phyloP scores from a whole-genome alignment of 441 rosid genomes.

The Breynia disticha region DNA sequence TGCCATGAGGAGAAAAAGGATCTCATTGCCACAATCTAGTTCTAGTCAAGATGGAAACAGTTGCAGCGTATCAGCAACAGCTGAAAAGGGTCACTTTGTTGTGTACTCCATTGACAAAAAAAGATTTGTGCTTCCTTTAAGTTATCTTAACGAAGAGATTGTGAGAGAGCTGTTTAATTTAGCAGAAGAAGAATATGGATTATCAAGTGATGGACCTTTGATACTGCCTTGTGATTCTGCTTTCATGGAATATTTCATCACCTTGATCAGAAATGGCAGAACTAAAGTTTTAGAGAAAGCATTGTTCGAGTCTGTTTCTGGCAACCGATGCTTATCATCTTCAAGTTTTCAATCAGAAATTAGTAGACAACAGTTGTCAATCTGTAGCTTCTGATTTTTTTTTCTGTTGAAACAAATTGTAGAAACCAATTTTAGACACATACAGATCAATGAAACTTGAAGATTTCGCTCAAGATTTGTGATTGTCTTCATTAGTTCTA shows the following conservation, averaged over 20 bases:
- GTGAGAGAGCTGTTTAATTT: constrained; percentile 10
- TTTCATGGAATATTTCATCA: constrained; percentile 18
- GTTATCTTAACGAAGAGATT: constrained; percentile 6
- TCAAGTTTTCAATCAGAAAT: neutral
- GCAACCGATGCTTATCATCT: constrained; percentile 4
- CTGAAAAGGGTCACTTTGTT: constrained; percentile 32
- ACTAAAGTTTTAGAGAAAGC: constrained; percentile 15
- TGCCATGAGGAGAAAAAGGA: constrained; percentile 17
- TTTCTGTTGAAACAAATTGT: too few species aligned
- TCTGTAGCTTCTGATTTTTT: constrained; percentile 6
- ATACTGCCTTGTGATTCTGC: constrained; percentile 30
- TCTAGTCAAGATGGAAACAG: neutral
- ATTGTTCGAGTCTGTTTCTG: constrained; percentile 12
- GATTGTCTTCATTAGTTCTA: too few species aligned
- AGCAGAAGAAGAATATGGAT: constrained; percentile 24
- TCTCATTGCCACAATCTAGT: constrained; percentile 12
- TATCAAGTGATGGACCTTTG: constrained; percentile 21
- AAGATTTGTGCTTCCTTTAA: constrained; percentile 15
- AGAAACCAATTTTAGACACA: too few species aligned
- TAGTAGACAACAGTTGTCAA: constrained; percentile 10
- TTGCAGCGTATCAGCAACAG: constrained; percentile 3
- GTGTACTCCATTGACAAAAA: constrained; percentile 19
- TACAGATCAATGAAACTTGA: too few species aligned
- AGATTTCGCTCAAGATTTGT: too few species aligned
- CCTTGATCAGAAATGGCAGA: constrained; percentile 6